These are phyloP conservation scores for Penicillium waksmanii DNA, from an alignment of 495 filamentous ascomycete genomes.

Conservation along the genomic window DNA sequence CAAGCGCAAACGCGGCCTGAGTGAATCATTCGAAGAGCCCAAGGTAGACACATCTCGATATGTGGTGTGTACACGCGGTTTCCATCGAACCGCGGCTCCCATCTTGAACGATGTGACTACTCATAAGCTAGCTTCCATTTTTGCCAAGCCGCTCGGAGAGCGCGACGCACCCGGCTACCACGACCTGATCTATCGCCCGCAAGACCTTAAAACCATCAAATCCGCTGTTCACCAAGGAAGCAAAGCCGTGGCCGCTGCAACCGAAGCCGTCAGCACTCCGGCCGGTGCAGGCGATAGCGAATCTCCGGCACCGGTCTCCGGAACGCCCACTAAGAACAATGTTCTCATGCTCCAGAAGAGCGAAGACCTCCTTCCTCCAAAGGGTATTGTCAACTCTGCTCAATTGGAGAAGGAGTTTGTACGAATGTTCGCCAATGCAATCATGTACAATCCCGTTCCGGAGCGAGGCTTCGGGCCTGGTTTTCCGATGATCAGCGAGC, in stretches of 20 bases:
- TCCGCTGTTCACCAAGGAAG: constrained; percentile 77
- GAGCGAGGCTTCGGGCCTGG: constrained; percentile 67
- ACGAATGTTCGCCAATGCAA: constrained; percentile 94
- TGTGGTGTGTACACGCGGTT: constrained; percentile 73
- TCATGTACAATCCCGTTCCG: constrained; percentile 92
- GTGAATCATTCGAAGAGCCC: constrained; percentile 42
- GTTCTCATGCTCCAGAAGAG: constrained; percentile 63
- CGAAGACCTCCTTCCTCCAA: constrained; percentile 79
- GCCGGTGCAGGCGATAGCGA: constrained; percentile 43
- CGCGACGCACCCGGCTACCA: constrained; percentile 86
- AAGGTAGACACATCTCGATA: constrained; percentile 54
- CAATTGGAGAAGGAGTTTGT: constrained; percentile 96
- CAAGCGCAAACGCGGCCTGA: constrained; percentile 46
- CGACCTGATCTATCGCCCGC: constrained; percentile 81
- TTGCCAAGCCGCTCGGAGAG: constrained; percentile 80
- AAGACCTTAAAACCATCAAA: constrained; percentile 87
- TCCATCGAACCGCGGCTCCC: constrained; percentile 73
- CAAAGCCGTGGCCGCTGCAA: constrained; percentile 68
- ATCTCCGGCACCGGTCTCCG: constrained; percentile 39
- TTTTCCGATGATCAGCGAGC: constrained; percentile 51
- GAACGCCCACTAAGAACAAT: constrained; percentile 43
- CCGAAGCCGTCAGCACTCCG: constrained; percentile 53
- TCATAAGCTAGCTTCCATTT: constrained; percentile 88
- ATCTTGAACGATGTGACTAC: constrained; percentile 83
- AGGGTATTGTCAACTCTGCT: constrained; percentile 88